A percentile compares a stretch with the other conserved stretches of the same genome.
phyloP scores from a whole-genome alignment of 345 rosid species.

The Draba incana region DNA sequence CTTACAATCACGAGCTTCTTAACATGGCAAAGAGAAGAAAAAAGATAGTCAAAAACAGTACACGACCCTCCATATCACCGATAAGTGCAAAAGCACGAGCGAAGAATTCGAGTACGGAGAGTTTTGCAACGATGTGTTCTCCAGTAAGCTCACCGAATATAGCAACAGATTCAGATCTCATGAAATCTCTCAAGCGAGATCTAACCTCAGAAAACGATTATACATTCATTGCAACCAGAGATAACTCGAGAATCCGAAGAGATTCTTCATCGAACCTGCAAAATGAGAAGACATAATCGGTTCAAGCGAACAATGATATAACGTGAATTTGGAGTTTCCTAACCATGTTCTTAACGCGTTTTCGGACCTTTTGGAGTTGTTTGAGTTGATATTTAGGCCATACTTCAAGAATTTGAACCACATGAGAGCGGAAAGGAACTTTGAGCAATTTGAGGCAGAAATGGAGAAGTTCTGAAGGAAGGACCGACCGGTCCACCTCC shows the following conservation, averaged over 20 bases:
- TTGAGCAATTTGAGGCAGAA: no score
- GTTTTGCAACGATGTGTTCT: conserved; percentile 56
- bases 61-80: conserved; percentile 68
- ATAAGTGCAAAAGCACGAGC: conserved; percentile 70
- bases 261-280: conserved; percentile 64
- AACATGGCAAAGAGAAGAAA: background rate
- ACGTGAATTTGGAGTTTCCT: no score
- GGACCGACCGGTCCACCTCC: no score
- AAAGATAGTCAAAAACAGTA: background rate
- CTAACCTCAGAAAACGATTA: conserved; percentile 49
- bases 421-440: no score
- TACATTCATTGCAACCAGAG: conserved; percentile 58
- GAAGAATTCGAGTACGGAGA: conserved; percentile 69
- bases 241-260: conserved; percentile 60
- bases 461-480: no score
- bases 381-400: no score
- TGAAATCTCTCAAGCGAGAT: conserved; percentile 49
- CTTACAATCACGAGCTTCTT: background rate
- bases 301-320: background rate
- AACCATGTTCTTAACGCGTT: no score
- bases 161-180: conserved; percentile 55
- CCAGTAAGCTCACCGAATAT: conserved; percentile 48
- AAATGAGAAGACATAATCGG: conserved; percentile 7
- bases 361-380: no score
- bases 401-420: no score